phyloP scores from a whole-genome alignment of 768 basidiomycete genomes.

The Boletus rubroflammeus region DNA sequence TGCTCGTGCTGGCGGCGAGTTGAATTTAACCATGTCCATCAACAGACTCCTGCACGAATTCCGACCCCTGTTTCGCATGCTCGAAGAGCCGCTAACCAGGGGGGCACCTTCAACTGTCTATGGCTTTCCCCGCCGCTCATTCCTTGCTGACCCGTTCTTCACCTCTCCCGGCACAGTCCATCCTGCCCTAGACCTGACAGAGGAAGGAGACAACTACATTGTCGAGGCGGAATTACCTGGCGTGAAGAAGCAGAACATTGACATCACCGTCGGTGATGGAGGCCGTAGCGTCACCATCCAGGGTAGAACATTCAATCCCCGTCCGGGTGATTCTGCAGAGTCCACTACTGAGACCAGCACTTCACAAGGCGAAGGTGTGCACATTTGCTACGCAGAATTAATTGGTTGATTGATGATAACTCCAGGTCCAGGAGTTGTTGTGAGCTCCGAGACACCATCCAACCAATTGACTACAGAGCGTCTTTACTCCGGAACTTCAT shows the following conservation, averaged over 20 bases:
- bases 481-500: slow-evolving; percentile 48
- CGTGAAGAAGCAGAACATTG: slow-evolving; percentile 71
- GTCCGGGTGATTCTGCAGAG: slow-evolving; percentile 18
- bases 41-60: slow-evolving; percentile 66
- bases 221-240: slow-evolving; percentile 79
- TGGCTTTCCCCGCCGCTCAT: slow-evolving; percentile 31
- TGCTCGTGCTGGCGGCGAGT: not conserved
- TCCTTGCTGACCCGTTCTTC: slow-evolving; percentile 53
- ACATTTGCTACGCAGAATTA: not conserved
- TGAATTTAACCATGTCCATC: slow-evolving; percentile 51
- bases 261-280: slow-evolving; percentile 65
- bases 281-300: slow-evolving; percentile 72
- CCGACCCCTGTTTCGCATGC: slow-evolving; percentile 69
- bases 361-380: slow-evolving; percentile 31
- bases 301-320: slow-evolving; percentile 46
- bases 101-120: slow-evolving; percentile 21
- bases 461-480: slow-evolving; percentile 60
- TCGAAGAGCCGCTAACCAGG: slow-evolving; percentile 65
- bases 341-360: slow-evolving; percentile 11
- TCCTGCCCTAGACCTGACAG: slow-evolving; percentile 66
- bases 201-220: slow-evolving; percentile 60
- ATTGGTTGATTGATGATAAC: not conserved
- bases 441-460: slow-evolving; percentile 22
- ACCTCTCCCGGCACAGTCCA: slow-evolving; percentile 31
- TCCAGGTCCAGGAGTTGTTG: slow-evolving; percentile 14